Conservation (phyloP, 2,329 filamentous ascomycete species). For the Clonostachys sp. region DNA sequence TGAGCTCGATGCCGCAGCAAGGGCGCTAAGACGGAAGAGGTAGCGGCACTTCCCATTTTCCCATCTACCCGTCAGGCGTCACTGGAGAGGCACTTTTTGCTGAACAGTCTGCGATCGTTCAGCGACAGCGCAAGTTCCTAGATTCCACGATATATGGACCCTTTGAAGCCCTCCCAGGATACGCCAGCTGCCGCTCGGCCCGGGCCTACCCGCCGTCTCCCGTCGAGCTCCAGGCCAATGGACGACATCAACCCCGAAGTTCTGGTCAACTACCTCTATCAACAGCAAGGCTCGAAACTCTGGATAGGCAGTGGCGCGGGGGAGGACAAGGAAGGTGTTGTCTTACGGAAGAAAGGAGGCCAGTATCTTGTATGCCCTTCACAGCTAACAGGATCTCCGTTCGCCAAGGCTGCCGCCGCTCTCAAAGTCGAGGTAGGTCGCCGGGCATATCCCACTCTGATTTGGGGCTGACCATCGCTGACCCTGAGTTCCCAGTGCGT, state of each 20-base stretch:
- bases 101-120: no score
- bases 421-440: constrained; percentile 64
- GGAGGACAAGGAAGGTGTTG: constrained; percentile 61
- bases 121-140: no score
- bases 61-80: no score
- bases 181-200: no score
- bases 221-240: constrained; percentile 47
- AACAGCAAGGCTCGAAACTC: constrained; percentile 70
- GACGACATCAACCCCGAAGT: constrained; percentile 77
- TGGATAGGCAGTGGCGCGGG: constrained; percentile 70
- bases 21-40: no score
- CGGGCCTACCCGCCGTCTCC: no score
- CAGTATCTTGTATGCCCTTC: constrained; percentile 72
- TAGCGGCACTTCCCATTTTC: no score
- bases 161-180: no score
- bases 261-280: constrained; percentile 79
- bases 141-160: no score
- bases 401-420: constrained; percentile 60
- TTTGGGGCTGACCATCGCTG: background rate
- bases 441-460: background rate
- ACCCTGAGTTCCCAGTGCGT: constrained; percentile 46
- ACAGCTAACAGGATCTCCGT: constrained; percentile 54
- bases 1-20: no score
- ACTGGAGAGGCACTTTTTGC: no score
- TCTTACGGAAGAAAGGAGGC: constrained; percentile 63